A percentile compares a stretch with the other conserved stretches of the same genome.
These are phyloP conservation scores for Colletotrichum sp. DNA, from an alignment of 2,329 filamentous ascomycete genomes.

Conservation along the genomic window DNA sequence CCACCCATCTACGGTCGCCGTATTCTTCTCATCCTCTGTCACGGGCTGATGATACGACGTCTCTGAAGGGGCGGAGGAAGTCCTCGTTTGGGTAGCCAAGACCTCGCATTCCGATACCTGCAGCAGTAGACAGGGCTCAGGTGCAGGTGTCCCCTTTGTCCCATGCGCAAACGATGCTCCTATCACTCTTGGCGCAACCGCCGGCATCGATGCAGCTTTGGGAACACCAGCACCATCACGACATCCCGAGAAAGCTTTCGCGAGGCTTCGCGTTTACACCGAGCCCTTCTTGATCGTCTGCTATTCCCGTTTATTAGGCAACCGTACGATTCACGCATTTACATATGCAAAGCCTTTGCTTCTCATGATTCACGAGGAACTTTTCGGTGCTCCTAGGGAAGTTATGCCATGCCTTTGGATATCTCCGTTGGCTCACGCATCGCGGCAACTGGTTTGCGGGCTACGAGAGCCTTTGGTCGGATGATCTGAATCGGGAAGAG, in stretches of 20 bases:
- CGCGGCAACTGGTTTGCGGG: not conserved
- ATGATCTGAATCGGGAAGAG: not conserved
- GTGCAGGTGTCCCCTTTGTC: not conserved
- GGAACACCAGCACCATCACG: not conserved
- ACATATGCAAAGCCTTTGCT: not conserved
- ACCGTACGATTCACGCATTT: not conserved
- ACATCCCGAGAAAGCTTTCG: not conserved
- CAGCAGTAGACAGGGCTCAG: not conserved
- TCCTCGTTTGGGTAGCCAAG: not conserved
- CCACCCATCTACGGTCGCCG: not conserved
- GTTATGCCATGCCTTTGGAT: not conserved
- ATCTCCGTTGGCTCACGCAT: not conserved
- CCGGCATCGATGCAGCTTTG: not conserved
- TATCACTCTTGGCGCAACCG: not conserved
- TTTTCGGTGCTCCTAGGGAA: rapidly evolving
- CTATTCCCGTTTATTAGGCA: rapidly evolving
- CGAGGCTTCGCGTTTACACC: not conserved
- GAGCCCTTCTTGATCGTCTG: not conserved
- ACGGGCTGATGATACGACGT: not conserved
- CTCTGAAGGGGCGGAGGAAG: not conserved
- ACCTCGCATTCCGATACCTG: not conserved
- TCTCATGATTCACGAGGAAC: not conserved
- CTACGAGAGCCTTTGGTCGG: not conserved
- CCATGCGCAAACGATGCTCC: not conserved
- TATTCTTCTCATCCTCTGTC: not conserved